These are phyloP conservation scores for Candida pini DNA, from an alignment of 805 yeast genomes.

Conservation along the genomic window DNA sequence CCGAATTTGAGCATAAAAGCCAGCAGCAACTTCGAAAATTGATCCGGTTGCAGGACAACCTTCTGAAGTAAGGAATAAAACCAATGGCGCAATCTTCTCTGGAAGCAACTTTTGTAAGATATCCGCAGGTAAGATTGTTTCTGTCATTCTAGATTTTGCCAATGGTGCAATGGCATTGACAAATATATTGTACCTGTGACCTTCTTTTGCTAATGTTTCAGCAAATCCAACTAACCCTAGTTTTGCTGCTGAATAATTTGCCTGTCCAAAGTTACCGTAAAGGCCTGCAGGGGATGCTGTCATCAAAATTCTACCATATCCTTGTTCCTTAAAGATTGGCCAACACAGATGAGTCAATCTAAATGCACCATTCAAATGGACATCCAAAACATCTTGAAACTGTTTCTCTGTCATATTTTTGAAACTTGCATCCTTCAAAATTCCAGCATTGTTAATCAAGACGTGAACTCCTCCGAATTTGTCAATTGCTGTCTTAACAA, in stretches of 20 bases:
- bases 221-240: slow-evolving; percentile 85
- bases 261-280: slow-evolving; percentile 95
- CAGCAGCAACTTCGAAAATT: slow-evolving; percentile 91
- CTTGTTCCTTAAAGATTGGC: slow-evolving; percentile 81
- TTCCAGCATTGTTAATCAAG: slow-evolving; percentile 92
- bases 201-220: slow-evolving; percentile 94
- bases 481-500: slow-evolving; percentile 79
- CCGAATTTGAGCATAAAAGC: slow-evolving; percentile 83
- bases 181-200: slow-evolving; percentile 72
- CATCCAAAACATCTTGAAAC: slow-evolving; percentile 74
- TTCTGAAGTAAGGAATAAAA: slow-evolving; percentile 72
- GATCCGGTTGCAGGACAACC: slow-evolving; percentile 59
- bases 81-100: slow-evolving; percentile 88
- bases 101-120: slow-evolving; percentile 76
- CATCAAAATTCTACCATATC: slow-evolving; percentile 83
- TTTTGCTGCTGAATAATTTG: slow-evolving; percentile 93
- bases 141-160: slow-evolving; percentile 96
- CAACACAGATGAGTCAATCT: slow-evolving; percentile 85
- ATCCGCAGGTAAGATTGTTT: slow-evolving; percentile 79
- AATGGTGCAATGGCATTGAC: slow-evolving; percentile 90
- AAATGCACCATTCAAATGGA: slow-evolving; percentile 87
- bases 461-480: slow-evolving; percentile 86
- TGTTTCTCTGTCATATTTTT: slow-evolving; percentile 80
- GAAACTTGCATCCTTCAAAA: slow-evolving; percentile 80
- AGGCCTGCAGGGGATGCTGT: slow-evolving; percentile 98